Evolutionary conservation across 1,284 basidiomycete species (phyloP), one percentile per base, ranked within the genome.

Genomic region (Exobasidium rhododendri): DNA sequence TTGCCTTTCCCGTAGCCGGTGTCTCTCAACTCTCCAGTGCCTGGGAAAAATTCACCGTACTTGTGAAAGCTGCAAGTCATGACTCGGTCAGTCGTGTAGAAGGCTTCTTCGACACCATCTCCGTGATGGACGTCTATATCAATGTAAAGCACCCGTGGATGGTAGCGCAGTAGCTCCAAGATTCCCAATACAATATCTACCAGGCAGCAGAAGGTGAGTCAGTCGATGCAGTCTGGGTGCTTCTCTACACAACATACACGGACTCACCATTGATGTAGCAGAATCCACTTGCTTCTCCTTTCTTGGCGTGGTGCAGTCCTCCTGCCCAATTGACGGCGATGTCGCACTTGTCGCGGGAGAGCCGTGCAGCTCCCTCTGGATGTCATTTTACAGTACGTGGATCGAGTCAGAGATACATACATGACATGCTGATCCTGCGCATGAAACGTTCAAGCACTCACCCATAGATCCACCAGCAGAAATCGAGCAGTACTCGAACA

Each of bases 21-120:
- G 78, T 98, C 96, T 69, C 94, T 85, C 46, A 98, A 83, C 81
- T 97, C 94, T 31, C 96, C 96, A 1, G 96, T 99, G 11, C 96
- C 96, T 20, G 96, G 96, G 83, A 99, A 99, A 81, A 92, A 99
- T 80, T 99, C 96, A 52, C 96, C 96, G 74, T 97, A 99, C 82
- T 98, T 98, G 82, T 99, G 96, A 82, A 98, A 97, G 71, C 90
- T 93, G 78, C 89, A 89, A 0, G 94, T 97, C 96, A 99, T 98
- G 55, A 99, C 96, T 50, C 96, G 85, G 78, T 99, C 94, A 14
- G 96, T 98, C 0, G 94, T 96, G 80, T 97, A 98, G 81, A 99
- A 99, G 0, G 96, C 96, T 81, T 98, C 96, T 80, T 99, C 96
- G 6, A 99, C 96, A 47, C 96, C 96, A 80, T 99, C 96, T 17